These are phyloP conservation scores for Panellus pusillus DNA, from an alignment of 768 basidiomycete species.

Conservation along the genomic window DNA sequence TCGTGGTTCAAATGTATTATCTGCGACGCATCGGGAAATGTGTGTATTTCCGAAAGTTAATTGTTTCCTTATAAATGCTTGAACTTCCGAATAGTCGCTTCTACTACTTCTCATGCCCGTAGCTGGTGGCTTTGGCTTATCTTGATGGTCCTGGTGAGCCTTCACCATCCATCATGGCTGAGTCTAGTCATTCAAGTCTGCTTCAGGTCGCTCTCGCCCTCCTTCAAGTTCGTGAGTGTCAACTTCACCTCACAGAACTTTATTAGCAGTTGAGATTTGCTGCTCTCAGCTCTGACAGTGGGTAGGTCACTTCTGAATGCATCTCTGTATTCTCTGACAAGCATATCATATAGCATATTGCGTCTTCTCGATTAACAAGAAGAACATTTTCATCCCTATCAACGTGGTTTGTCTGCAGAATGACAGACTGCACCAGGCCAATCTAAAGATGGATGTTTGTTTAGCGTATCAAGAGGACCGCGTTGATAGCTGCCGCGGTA, in stretches of 20 bases:
- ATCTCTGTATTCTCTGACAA: background rate
- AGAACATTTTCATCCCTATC: constrained; percentile 15
- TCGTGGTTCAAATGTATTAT: constrained; percentile 17
- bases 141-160: constrained; percentile 7
- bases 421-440: background rate
- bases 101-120: constrained; percentile 14
- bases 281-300: constrained; percentile 9
- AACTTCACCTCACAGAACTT: background rate
- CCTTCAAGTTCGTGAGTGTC: constrained; percentile 18
- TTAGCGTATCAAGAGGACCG: constrained; percentile 16
- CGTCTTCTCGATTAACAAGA: constrained; percentile 13
- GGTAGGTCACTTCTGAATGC: background rate
- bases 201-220: constrained; percentile 11
- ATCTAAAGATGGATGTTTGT: background rate
- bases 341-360: constrained; percentile 9
- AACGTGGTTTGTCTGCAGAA: constrained; percentile 13
- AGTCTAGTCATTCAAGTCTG: too few species aligned
- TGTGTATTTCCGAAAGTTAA: background rate
- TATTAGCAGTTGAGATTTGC: background rate
- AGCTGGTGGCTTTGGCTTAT: constrained; percentile 18
- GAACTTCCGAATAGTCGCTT: constrained; percentile 1
- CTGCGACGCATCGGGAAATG: constrained; percentile 17
- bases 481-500: constrained; percentile 9
- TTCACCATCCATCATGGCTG: background rate
- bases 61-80: background rate